phyloP scores from a whole-genome alignment of 2,329 filamentous ascomycete genomes.

The Monosporascus sp. region DNA sequence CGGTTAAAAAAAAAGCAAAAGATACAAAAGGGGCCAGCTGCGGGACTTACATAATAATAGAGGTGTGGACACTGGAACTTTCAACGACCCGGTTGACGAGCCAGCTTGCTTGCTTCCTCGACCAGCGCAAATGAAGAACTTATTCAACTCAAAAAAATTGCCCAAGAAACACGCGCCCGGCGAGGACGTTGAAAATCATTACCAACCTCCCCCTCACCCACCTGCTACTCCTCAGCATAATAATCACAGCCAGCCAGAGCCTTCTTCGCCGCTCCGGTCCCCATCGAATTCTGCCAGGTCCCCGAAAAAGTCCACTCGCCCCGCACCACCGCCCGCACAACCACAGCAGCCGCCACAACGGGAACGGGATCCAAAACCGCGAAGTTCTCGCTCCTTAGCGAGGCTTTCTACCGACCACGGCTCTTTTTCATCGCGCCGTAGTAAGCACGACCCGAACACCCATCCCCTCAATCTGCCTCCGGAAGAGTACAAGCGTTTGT shows the following conservation, averaged over 20 bases:
- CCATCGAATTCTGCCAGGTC: neutral
- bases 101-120: neutral
- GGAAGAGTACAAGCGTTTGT: constrained; percentile 76
- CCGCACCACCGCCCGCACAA: constrained; percentile 18
- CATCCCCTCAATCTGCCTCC: constrained; percentile 89
- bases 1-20: neutral
- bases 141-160: constrained; percentile 30
- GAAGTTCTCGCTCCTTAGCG: constrained; percentile 39
- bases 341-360: constrained; percentile 19
- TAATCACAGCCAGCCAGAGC: neutral
- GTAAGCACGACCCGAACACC: constrained; percentile 61
- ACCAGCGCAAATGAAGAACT: constrained; percentile 28
- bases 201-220: constrained; percentile 13
- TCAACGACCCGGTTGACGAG: neutral
- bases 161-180: constrained; percentile 26
- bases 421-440: constrained; percentile 38
- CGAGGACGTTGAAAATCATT: constrained; percentile 23
- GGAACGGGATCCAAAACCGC: constrained; percentile 29
- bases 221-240: neutral
- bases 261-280: neutral
- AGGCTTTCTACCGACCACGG: constrained; percentile 45
- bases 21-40: constrained; percentile 9
- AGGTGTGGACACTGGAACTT: constrained; percentile 11
- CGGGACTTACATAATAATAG: constrained; percentile 18
- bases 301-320: constrained; percentile 12